Conservation (phyloP, 179 eudicot species). For the Carnegiea gigantea region DNA sequence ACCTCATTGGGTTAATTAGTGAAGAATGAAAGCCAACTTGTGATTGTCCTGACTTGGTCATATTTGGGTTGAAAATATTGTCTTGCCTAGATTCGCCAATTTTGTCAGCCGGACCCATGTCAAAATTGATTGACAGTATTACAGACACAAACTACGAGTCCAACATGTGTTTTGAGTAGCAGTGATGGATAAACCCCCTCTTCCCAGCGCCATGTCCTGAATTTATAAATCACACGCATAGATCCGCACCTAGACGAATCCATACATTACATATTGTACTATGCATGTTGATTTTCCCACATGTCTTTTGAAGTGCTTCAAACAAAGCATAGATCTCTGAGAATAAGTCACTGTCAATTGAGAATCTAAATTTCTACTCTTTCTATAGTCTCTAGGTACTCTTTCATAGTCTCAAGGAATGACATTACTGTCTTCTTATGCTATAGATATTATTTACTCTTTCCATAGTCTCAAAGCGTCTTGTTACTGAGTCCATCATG, state of each 20-base stretch:
- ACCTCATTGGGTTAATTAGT: too few species aligned
- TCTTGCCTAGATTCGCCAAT: not conserved
- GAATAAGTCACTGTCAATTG: not conserved
- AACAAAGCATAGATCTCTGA: conserved; percentile 12
- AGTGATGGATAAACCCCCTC: too few species aligned
- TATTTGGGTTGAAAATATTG: not conserved
- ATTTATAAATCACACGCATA: too few species aligned
- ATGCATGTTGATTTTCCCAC: conserved; percentile 13
- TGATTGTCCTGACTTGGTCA: conserved; percentile 13
- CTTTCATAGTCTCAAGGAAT: too few species aligned
- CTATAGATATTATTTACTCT: not conserved
- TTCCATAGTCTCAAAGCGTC: conserved; percentile 22
- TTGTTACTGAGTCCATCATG: not conserved
- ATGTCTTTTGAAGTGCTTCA: conserved; percentile 21
- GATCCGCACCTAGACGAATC: too few species aligned
- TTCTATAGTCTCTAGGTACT: too few species aligned
- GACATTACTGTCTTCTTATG: too few species aligned
- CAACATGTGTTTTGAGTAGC: too few species aligned
- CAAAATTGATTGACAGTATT: not conserved
- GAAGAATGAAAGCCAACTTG: too few species aligned
- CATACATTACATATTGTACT: not conserved
- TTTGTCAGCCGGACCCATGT: not conserved
- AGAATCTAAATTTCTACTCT: too few species aligned
- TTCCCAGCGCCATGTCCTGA: too few species aligned
- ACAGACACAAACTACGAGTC: too few species aligned